These are phyloP conservation scores for Phytophthora pinifolia DNA, from an alignment of 352 stramenopile species.

Conservation along the genomic window DNA sequence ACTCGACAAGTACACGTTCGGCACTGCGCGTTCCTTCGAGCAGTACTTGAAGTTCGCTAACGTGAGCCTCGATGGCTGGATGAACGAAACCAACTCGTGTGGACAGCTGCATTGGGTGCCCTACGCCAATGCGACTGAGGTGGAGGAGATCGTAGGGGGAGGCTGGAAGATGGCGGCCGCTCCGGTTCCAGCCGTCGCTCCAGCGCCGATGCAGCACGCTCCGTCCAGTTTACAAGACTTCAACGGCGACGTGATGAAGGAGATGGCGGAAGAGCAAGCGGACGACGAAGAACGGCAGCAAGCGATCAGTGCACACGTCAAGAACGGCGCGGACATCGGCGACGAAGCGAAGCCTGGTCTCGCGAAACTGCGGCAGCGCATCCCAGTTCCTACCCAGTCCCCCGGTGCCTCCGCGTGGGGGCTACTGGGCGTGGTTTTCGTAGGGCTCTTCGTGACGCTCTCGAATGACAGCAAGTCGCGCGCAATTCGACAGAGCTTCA, in stretches of 20 bases:
- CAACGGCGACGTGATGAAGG: background rate
- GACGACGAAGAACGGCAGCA: slow-evolving; percentile 15
- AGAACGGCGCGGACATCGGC: slow-evolving; percentile 35
- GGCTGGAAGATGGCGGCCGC: slow-evolving; percentile 39
- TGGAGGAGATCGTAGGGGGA: slow-evolving; percentile 45
- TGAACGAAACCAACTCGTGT: slow-evolving; percentile 56
- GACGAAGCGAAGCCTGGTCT: slow-evolving; percentile 18
- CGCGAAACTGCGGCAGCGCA: slow-evolving; percentile 35
- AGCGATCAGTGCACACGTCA: slow-evolving; percentile 22
- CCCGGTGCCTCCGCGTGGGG: slow-evolving; percentile 40
- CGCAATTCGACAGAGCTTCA: slow-evolving; percentile 38
- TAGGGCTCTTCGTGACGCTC: slow-evolving; percentile 48
- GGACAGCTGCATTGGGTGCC: slow-evolving; percentile 62
- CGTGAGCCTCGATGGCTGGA: slow-evolving; percentile 42
- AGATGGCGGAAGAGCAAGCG: slow-evolving; percentile 20
- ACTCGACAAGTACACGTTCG: slow-evolving; percentile 52
- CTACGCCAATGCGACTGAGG: slow-evolving; percentile 39
- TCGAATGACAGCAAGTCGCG: slow-evolving; percentile 62
- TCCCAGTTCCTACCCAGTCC: slow-evolving; percentile 8
- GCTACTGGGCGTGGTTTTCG: slow-evolving; percentile 39
- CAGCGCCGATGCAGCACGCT: slow-evolving; percentile 12
- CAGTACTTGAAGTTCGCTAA: slow-evolving; percentile 58
- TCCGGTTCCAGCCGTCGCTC: slow-evolving; percentile 3
- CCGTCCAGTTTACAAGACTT: slow-evolving; percentile 15
- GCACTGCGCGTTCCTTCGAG: slow-evolving; percentile 45